Conservation (phyloP, 768 basidiomycete genomes). For the Hericium alpestre region DNA sequence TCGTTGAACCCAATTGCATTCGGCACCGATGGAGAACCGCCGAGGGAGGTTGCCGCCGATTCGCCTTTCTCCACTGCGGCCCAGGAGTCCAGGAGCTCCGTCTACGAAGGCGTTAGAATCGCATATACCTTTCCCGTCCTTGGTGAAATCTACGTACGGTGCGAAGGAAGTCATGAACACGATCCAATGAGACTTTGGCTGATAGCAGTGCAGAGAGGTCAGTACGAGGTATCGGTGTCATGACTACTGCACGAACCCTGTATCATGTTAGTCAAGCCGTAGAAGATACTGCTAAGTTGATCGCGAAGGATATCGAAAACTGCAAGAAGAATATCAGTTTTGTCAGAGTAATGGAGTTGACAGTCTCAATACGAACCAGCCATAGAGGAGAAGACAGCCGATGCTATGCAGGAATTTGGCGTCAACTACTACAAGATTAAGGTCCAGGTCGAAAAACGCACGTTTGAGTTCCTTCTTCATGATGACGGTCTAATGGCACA, state of each 20-base stretch:
- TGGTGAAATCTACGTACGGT: neutral
- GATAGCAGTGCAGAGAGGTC: neutral
- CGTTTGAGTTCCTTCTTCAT: neutral
- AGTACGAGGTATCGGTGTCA: neutral
- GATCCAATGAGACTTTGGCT: neutral
- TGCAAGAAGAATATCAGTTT: neutral
- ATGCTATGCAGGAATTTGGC: neutral
- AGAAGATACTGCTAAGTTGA: neutral
- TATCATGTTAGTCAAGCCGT: neutral
- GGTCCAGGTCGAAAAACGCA: neutral
- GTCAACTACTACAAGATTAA: neutral
- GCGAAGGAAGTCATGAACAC: neutral
- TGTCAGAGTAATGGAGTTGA: neutral
- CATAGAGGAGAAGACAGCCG: neutral
- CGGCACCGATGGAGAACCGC: slow-evolving; percentile 9
- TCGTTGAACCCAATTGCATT: slow-evolving; percentile 40
- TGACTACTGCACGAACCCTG: neutral
- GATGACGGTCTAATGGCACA: neutral
- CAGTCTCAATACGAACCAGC: neutral
- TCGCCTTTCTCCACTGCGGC: neutral
- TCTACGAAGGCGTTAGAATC: neutral
- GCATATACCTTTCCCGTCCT: neutral
- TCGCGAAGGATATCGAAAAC: neutral
- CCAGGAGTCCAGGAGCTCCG: neutral
- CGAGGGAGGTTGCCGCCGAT: neutral